These are phyloP conservation scores for Arachis monticola DNA, from an alignment of 331 rosid species.

Conservation along the genomic window DNA sequence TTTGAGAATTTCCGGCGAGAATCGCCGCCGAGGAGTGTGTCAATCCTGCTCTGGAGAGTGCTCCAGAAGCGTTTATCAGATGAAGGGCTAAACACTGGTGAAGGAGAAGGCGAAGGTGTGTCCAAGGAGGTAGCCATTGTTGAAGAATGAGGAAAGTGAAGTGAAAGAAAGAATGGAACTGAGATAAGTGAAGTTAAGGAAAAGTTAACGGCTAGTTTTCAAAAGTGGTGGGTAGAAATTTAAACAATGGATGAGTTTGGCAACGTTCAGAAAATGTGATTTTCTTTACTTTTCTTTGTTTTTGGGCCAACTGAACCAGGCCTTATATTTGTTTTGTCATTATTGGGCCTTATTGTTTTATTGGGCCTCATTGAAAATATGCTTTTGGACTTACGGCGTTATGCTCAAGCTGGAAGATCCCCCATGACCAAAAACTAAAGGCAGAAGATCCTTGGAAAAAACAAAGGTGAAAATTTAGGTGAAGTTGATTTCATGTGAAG, in stretches of 20 bases:
- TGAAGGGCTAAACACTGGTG: slow-evolving; percentile 62
- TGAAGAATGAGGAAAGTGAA: background rate
- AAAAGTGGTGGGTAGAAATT: slow-evolving; percentile 35
- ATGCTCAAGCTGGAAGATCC: too few species aligned
- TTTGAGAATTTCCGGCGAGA: slow-evolving; percentile 35
- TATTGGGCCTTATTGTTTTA: background rate
- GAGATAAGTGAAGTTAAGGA: background rate
- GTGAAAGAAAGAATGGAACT: background rate
- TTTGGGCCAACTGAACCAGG: background rate
- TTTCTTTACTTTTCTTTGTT: background rate
- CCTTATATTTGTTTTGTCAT: background rate
- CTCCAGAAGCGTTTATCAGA: slow-evolving; percentile 86
- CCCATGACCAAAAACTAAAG: too few species aligned
- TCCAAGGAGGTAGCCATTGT: slow-evolving; percentile 60
- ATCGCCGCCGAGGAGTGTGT: slow-evolving; percentile 53
- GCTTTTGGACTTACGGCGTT: too few species aligned
- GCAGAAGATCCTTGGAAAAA: too few species aligned
- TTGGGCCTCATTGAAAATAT: background rate
- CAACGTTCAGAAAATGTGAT: slow-evolving; percentile 59
- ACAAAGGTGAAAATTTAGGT: too few species aligned
- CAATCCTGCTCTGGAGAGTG: slow-evolving; percentile 59
- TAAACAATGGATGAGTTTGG: slow-evolving; percentile 25
- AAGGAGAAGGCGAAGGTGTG: slow-evolving; percentile 58
- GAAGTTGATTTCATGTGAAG: too few species aligned
- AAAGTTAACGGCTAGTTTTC: slow-evolving; percentile 79